phyloP scores from a whole-genome alignment of 345 rosid genomes.

The Sisymbrium irio region DNA sequence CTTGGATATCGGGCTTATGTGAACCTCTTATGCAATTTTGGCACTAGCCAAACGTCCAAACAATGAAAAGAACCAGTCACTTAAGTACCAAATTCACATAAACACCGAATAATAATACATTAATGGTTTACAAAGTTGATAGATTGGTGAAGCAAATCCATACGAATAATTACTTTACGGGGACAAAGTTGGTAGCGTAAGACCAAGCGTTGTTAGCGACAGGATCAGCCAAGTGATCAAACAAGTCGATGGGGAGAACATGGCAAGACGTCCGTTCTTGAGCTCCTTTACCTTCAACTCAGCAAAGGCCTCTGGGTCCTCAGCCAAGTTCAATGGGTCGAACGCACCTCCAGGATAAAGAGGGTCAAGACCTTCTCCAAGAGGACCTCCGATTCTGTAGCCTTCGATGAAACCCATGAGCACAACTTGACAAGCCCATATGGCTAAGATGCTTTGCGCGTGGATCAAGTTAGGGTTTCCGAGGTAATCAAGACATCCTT shows the following conservation, averaged over 20 bases:
- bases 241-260: constrained; percentile 91
- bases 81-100: background rate
- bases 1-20: too few species aligned
- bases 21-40: too few species aligned
- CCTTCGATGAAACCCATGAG: constrained; percentile 97
- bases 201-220: constrained; percentile 96
- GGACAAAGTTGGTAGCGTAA: constrained; percentile 93
- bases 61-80: too few species aligned
- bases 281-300: constrained; percentile 95
- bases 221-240: constrained; percentile 87
- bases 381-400: constrained; percentile 93
- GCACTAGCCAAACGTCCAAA: too few species aligned
- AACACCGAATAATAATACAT: constrained; percentile 1
- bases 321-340: constrained; percentile 87
- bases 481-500: constrained; percentile 92
- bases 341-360: constrained; percentile 96
- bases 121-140: constrained; percentile 1
- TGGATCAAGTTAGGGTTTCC: constrained; percentile 97
- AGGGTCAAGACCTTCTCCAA: constrained; percentile 94
- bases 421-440: constrained; percentile 91
- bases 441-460: constrained; percentile 94
- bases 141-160: constrained; percentile 13
- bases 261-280: constrained; percentile 91
- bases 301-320: constrained; percentile 92
- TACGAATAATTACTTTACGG: constrained; percentile 62